A percentile compares a stretch with the other conserved stretches of the same genome.
Conservation (phyloP, 2,329 filamentous ascomycete genomes). For the Byssoonygena ceratinophila region DNA sequence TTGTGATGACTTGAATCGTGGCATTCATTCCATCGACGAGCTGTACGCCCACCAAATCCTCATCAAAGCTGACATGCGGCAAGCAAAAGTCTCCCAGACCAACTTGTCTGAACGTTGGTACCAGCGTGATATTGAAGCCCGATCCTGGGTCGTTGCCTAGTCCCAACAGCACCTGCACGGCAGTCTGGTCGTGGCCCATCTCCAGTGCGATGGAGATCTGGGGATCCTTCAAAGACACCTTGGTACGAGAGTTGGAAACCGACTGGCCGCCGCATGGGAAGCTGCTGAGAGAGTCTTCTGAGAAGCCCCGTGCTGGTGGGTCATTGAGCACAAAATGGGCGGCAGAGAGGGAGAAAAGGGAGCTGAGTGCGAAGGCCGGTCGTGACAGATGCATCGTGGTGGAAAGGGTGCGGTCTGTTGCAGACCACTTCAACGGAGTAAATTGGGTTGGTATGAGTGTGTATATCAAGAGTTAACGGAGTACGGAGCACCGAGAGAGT, state of each 20-base stretch:
- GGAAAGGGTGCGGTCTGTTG: neutral
- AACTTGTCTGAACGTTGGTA: constrained; percentile 50
- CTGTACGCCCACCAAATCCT: constrained; percentile 31
- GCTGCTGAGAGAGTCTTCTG: constrained; percentile 37
- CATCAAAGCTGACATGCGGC: constrained; percentile 40
- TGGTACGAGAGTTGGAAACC: constrained; percentile 38
- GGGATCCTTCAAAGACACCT: constrained; percentile 40
- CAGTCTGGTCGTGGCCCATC: constrained; percentile 44
- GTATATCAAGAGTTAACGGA: too few relatives aligned
- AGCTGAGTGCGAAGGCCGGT: constrained; percentile 35
- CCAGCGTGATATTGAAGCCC: constrained; percentile 60
- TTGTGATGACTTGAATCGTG: constrained; percentile 59
- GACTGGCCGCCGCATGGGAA: constrained; percentile 45
- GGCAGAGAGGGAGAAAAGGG: constrained; percentile 37
- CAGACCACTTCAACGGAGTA: neutral
- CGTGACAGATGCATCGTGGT: constrained; percentile 25
- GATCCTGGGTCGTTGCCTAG: constrained; percentile 44
- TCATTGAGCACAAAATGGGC: constrained; percentile 49
- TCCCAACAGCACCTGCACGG: constrained; percentile 45
- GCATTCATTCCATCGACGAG: constrained; percentile 52
- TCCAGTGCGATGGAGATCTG: constrained; percentile 43
- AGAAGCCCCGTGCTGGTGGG: constrained; percentile 42
- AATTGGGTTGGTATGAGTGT: too few relatives aligned
- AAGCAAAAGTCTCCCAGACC: constrained; percentile 57
- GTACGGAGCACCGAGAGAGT: too few relatives aligned